phyloP scores from a whole-genome alignment of 768 basidiomycete genomes.

The Amanita rubescens region DNA sequence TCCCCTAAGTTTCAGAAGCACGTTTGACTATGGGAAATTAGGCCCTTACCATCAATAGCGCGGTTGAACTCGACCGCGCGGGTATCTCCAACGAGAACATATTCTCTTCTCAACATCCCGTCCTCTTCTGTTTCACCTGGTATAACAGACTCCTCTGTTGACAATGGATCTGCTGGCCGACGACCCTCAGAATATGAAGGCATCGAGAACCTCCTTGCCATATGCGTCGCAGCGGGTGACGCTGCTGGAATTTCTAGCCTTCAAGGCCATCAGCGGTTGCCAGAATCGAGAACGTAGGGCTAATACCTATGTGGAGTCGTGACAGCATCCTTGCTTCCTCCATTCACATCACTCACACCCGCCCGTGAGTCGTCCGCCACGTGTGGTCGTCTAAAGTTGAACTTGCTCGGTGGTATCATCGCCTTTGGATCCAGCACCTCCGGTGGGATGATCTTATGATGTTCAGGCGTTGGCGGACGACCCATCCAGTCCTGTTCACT shows the following conservation, averaged over 20 bases:
- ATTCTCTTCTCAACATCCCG: constrained; percentile 74
- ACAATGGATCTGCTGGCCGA: constrained; percentile 26
- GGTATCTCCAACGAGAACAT: constrained; percentile 89
- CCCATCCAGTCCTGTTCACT: constrained; percentile 25
- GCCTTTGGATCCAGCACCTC: constrained; percentile 75
- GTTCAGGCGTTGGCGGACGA: constrained; percentile 47
- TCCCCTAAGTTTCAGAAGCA: constrained; percentile 6
- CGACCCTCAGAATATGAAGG: constrained; percentile 4
- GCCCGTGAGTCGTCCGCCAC: background rate
- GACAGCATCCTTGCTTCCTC: background rate
- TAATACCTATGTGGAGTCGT: background rate
- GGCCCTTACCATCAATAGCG: constrained; percentile 75
- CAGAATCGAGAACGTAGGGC: background rate
- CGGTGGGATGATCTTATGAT: constrained; percentile 67
- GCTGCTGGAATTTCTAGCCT: background rate
- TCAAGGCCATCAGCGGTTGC: background rate
- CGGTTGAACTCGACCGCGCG: constrained; percentile 88
- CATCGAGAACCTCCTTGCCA: constrained; percentile 1
- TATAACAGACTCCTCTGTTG: constrained; percentile 59
- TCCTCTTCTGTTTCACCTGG: constrained; percentile 84
- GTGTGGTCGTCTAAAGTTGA: constrained; percentile 49
- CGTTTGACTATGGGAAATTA: background rate
- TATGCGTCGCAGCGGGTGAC: constrained; percentile 5
- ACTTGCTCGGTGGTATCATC: constrained; percentile 78
- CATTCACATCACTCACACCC: constrained; percentile 2